These are phyloP conservation scores for Xylariaceae sp. DNA, from an alignment of 2,329 filamentous ascomycete species.

Conservation along the genomic window DNA sequence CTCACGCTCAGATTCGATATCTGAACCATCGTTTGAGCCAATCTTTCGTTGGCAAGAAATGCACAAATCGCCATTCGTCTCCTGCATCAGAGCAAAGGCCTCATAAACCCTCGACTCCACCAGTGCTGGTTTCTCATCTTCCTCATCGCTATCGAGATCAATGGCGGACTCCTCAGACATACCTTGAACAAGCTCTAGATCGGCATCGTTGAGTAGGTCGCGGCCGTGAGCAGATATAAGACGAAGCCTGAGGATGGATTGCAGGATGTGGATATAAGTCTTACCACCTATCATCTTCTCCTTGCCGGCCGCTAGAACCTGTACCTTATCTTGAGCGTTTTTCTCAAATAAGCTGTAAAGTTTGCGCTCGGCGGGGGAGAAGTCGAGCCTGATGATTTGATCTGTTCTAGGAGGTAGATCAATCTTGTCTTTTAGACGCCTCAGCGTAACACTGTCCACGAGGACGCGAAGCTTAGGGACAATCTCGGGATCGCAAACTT, in stretches of 20 bases:
- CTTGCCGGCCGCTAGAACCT: conserved; percentile 66
- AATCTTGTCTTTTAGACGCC: conserved; percentile 89
- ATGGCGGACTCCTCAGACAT: conserved; percentile 85
- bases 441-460: conserved; percentile 91
- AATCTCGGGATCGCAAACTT: conserved; percentile 80
- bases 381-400: conserved; percentile 71
- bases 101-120: conserved; percentile 78
- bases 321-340: conserved; percentile 79
- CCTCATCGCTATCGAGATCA: conserved; percentile 80
- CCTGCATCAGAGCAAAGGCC: conserved; percentile 80
- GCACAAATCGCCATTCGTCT: conserved; percentile 78
- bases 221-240: conserved; percentile 93
- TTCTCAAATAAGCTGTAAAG: conserved; percentile 85
- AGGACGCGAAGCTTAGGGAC: conserved; percentile 84
- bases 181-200: conserved; percentile 78
- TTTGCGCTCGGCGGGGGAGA: conserved; percentile 71
- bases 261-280: conserved; percentile 91
- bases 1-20: conserved; percentile 60
- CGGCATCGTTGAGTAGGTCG: conserved; percentile 83
- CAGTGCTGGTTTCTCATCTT: conserved; percentile 60
- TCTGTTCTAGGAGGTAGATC: conserved; percentile 77
- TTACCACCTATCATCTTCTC: conserved; percentile 75
- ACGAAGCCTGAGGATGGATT: conserved; percentile 85
- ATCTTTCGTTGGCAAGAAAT: conserved; percentile 69
- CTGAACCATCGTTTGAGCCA: conserved; percentile 53